Evolutionary conservation across 805 yeast species (phyloP), one percentile per base, ranked within the genome.

Genomic region (Yueomyces sp.): DNA sequence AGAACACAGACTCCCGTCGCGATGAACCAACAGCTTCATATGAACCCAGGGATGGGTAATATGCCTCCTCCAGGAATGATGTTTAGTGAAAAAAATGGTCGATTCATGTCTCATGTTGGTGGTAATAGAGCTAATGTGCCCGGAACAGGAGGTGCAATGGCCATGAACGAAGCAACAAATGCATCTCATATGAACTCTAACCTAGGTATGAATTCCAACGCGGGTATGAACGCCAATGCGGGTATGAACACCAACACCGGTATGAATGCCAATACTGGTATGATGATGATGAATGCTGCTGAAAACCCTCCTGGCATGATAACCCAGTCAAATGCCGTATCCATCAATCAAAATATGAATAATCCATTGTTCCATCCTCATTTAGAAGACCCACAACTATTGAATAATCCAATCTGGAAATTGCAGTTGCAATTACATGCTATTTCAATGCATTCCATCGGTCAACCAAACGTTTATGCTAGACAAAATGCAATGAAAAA

Each of bases 401-500:
- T 59, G 40, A 59, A 55, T 40, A 59, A 62, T 40, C 60, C 62
- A 8, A 56, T 60, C 39, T 62, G 66, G 66, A 62, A 62, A 45
- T 44, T 62, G 26, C 66, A 62, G 48, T 45, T 62, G 43, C 62
- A 59, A 43, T 46, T 62, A 38, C 62, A 63, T 2, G 49, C 58
- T 8, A 50, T 56, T 2, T 60, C 65, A 5, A 50, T 57, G 47
- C 63, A 59, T 27, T 54, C 63, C 11, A 38, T 60, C 39, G 65
- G 65, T 4, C 64, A 56, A 45, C 61, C 65, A 8, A 62, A 62
- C 42, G 58, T 59, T 6, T 62, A 62, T 47, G 66, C 66, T 3
- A 55, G 65, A 39, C 65, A 62, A 49, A 61, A 60, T 47, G 65
- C 64, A 2, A 60, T 62, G 60, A 59, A 62, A 43, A 57, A 59